Conservation (phyloP, 345 rosid species). For the Euphorbia lathyris region DNA sequence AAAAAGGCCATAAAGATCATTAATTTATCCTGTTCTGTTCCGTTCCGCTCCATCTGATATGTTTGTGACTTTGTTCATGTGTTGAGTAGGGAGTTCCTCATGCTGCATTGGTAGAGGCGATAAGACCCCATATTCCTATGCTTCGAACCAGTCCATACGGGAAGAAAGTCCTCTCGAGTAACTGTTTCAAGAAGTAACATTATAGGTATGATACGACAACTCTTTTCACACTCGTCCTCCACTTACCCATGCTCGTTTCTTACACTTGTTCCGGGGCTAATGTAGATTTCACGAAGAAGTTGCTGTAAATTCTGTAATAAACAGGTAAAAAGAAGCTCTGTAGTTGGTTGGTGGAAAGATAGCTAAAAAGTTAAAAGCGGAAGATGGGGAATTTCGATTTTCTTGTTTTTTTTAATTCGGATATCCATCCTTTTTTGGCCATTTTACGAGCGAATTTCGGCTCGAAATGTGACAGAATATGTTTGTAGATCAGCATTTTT, state of each 20-base stretch:
- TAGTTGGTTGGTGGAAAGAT: too few species aligned
- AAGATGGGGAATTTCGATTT: too few species aligned
- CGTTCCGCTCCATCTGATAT: neutral
- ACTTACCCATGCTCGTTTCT: neutral
- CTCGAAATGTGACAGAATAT: slow-evolving; percentile 17
- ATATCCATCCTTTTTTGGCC: too few species aligned
- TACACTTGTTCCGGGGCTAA: slow-evolving; percentile 8
- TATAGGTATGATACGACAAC: slow-evolving; percentile 6
- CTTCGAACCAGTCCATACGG: slow-evolving; percentile 78
- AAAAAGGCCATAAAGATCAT: too few species aligned
- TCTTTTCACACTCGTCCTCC: neutral
- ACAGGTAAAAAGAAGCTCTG: slow-evolving; percentile 23
- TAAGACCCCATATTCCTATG: slow-evolving; percentile 50
- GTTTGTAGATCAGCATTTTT: slow-evolving; percentile 19
- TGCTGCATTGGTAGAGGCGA: slow-evolving; percentile 57
- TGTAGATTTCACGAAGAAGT: slow-evolving; percentile 28
- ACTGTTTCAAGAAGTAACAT: slow-evolving; percentile 54
- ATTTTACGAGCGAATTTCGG: slow-evolving; percentile 12
- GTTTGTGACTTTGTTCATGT: slow-evolving; percentile 13
- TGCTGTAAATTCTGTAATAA: slow-evolving; percentile 48
- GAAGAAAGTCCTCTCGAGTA: slow-evolving; percentile 75
- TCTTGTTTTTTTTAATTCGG: too few species aligned
- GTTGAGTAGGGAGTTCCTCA: slow-evolving; percentile 55
- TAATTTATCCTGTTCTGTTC: too few species aligned
- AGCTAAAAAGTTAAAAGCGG: too few species aligned